phyloP scores from a whole-genome alignment of 179 eudicot genomes.

The Corrigiola litoralis region DNA sequence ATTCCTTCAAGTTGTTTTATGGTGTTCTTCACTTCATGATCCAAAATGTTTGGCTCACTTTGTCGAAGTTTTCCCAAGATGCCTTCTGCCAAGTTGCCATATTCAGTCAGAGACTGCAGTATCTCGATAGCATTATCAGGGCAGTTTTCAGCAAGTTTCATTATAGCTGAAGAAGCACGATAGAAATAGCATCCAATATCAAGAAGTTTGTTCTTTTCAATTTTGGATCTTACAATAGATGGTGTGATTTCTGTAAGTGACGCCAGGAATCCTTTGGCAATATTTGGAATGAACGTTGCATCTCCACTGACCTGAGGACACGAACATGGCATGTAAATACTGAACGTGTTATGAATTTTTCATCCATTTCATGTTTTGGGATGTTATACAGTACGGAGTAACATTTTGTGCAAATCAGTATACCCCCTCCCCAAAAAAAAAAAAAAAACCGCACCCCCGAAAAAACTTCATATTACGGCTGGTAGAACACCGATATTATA shows the following conservation, averaged over 20 bases:
- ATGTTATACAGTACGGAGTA: no score
- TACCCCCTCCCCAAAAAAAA: no score
- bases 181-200: constrained; percentile 60
- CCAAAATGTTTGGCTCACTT: constrained; percentile 10
- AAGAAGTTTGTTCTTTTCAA: constrained; percentile 40
- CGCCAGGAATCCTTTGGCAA: constrained; percentile 33
- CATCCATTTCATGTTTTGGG: no score
- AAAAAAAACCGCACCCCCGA: no score
- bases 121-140: constrained; percentile 28
- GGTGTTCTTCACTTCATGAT: constrained; percentile 23
- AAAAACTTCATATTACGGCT: no score
- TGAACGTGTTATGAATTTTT: no score
- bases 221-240: constrained; percentile 25
- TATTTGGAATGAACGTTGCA: constrained; percentile 18
- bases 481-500: no score
- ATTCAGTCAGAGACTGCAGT: constrained; percentile 41
- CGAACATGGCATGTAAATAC: no score
- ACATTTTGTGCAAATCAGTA: no score
- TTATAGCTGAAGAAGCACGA: constrained; percentile 46
- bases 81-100: constrained; percentile 37
- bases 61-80: constrained; percentile 28
- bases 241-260: constrained; percentile 50
- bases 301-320: constrained; percentile 35
- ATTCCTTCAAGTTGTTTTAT: constrained; percentile 48
- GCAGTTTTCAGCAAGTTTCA: constrained; percentile 41